phyloP scores from a whole-genome alignment of 1,284 basidiomycete genomes.

The Apiotrichum montevideense region DNA sequence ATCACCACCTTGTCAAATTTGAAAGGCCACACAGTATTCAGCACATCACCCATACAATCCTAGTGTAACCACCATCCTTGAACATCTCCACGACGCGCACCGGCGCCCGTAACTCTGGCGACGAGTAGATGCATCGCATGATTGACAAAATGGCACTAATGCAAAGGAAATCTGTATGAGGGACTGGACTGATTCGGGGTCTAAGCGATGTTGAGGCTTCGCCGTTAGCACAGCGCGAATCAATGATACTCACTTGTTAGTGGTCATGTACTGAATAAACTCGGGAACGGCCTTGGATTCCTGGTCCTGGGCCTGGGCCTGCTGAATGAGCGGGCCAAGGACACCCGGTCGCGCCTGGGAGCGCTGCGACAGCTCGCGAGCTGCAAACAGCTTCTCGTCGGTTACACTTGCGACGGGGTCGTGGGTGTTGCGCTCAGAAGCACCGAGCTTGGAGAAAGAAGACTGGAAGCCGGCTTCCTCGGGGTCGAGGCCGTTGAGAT shows the following conservation, averaged over 20 bases:
- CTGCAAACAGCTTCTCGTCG: slow-evolving; percentile 47
- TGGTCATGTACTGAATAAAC: slow-evolving; percentile 41
- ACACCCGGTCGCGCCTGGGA: slow-evolving; percentile 43
- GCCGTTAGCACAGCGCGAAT: neutral
- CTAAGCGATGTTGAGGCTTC: slow-evolving; percentile 8
- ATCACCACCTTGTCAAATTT: too few relatives aligned
- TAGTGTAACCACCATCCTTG: too few relatives aligned
- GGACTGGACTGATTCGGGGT: neutral
- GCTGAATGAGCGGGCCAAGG: slow-evolving; percentile 37
- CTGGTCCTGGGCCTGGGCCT: slow-evolving; percentile 22
- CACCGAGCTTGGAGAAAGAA: slow-evolving; percentile 82
- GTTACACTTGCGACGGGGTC: slow-evolving; percentile 48
- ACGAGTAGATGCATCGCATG: too few relatives aligned
- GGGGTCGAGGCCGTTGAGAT: slow-evolving; percentile 62
- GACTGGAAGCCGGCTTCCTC: slow-evolving; percentile 92
- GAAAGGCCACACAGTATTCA: too few relatives aligned
- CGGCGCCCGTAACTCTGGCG: too few relatives aligned
- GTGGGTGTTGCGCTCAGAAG: slow-evolving; percentile 53
- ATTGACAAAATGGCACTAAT: neutral
- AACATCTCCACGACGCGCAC: too few relatives aligned
- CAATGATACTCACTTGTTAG: slow-evolving; percentile 26
- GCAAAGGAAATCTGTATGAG: neutral
- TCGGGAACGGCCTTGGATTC: slow-evolving; percentile 14
- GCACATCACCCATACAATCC: too few relatives aligned
- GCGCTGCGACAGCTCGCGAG: slow-evolving; percentile 36